These are phyloP conservation scores for Pecoramyces ruminantium DNA, from an alignment of 192 early-diverging fungal genomes.

Conservation along the genomic window DNA sequence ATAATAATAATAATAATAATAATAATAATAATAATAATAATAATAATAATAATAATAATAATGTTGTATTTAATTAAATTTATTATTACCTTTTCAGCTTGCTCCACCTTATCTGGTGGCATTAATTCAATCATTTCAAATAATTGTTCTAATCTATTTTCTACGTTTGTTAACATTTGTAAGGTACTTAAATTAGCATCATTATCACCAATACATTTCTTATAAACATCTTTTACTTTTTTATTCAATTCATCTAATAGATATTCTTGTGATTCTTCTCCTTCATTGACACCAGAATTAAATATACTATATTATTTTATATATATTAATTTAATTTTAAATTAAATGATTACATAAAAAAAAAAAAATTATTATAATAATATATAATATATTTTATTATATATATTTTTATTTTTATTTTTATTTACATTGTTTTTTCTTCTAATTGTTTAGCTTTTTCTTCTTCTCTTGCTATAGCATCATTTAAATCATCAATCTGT, in stretches of 20 bases:
- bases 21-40: too few relatives aligned
- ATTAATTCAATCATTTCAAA: constrained; percentile 41
- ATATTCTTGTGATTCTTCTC: constrained; percentile 34
- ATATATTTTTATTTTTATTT: neutral
- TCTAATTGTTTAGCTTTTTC: constrained; percentile 32
- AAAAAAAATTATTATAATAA: too few relatives aligned
- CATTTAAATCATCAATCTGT: constrained; percentile 35
- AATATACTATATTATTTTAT: constrained; percentile 12
- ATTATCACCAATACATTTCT: constrained; percentile 30
- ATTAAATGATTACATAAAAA: too few relatives aligned
- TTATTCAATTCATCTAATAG: constrained; percentile 30
- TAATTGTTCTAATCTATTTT: constrained; percentile 37
- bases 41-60: too few relatives aligned
- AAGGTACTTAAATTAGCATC: constrained; percentile 33
- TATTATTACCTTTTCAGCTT: constrained; percentile 31
- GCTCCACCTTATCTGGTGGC: constrained; percentile 38
- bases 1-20: too few relatives aligned
- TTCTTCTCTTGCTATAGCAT: constrained; percentile 30
- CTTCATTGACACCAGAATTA: constrained; percentile 12
- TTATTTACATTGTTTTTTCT: constrained; percentile 25
- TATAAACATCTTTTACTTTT: constrained; percentile 40
- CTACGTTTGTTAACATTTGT: constrained; percentile 36
- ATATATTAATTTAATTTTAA: too few relatives aligned
- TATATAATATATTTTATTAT: too few relatives aligned
- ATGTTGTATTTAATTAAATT: too few relatives aligned